Evolutionary conservation across 257 asterid species (phyloP), one percentile per base, ranked within the genome.

Genomic region (Ilex asprella): DNA sequence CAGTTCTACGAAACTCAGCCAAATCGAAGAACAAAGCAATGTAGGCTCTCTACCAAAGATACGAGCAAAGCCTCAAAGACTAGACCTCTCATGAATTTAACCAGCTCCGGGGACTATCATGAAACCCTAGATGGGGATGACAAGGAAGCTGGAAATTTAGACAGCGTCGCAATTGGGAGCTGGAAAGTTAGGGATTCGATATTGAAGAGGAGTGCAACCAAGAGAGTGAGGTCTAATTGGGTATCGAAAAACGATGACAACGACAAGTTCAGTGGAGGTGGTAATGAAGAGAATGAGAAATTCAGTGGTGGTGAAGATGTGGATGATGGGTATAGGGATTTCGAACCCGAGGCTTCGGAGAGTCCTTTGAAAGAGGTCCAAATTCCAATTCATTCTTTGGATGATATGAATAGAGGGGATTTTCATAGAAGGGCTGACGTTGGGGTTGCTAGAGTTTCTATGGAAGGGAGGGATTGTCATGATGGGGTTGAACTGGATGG

Each of bases 111-210:
- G 30, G 57, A 53, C 11, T 15, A 35, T 35, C 8, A 35, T 35
- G 8, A 49, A 61, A 64, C 43, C 21, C 62, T 63, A 50, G 50
- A 58, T 69, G 63, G 58, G n/a, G 68, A 55, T 30, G 55, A 55
- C 12, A 53, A 52, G 35, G 74, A 56, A 6, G 61, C 8, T 21
- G 27, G 27, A n/a, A 49, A 51, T 63, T 51, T 65, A 39, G 69
- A 63, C 47, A 51, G 51, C 52, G 66, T 49, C 54, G 55, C 61
- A 1, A 59, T 70, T 52, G 70, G 58, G 13, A 59, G 62, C 59
- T 64, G 61, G 66, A 70, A 64, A 31, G 31, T 31, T 39, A 64
- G 57, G 62, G 63, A 49, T 64, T 70, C 54, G 61, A 59, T 58
- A 43, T 64, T 66, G 15, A 70, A 59, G 55, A 44, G 59, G 46